These are phyloP conservation scores for Candida smagusa DNA, from an alignment of 1,139 yeast species.

Conservation along the genomic window DNA sequence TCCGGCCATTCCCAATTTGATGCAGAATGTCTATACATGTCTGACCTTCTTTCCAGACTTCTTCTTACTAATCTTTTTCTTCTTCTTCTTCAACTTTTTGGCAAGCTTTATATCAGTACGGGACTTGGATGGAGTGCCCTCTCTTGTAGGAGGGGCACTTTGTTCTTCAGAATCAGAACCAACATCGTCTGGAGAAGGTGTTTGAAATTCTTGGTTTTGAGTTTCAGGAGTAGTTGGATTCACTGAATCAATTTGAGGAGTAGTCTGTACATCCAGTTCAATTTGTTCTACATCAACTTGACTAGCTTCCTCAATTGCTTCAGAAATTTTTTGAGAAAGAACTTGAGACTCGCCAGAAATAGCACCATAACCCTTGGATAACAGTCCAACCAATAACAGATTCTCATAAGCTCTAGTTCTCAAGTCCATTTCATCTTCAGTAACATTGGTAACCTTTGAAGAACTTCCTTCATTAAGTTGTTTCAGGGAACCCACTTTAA, in stretches of 20 bases:
- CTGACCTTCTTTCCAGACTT: slow-evolving; percentile 5
- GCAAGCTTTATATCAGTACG: slow-evolving; percentile 2
- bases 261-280: not conserved
- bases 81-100: slow-evolving; percentile 6
- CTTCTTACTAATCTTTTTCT: slow-evolving; percentile 5
- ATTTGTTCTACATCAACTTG: not conserved
- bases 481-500: slow-evolving; percentile 22
- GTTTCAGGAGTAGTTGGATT: not conserved
- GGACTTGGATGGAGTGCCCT: slow-evolving; percentile 2
- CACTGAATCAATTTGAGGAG: not conserved
- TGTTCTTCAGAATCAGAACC: not conserved
- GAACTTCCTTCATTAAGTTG: slow-evolving; percentile 17
- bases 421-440: slow-evolving; percentile 40
- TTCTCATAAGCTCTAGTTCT: slow-evolving; percentile 37
- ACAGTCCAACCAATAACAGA: slow-evolving; percentile 1
- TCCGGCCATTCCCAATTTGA: no score
- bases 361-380: slow-evolving; percentile 4
- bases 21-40: slow-evolving; percentile 2
- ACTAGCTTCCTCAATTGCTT: not conserved
- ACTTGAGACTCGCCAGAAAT: not conserved
- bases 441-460: slow-evolving; percentile 30
- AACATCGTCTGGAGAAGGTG: not conserved
- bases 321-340: not conserved
- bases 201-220: not conserved
- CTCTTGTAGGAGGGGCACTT: slow-evolving; percentile 1